Evolutionary conservation across 352 stramenopile genomes (phyloP).

Genomic region (Aphanomyces cochlioides): DNA sequence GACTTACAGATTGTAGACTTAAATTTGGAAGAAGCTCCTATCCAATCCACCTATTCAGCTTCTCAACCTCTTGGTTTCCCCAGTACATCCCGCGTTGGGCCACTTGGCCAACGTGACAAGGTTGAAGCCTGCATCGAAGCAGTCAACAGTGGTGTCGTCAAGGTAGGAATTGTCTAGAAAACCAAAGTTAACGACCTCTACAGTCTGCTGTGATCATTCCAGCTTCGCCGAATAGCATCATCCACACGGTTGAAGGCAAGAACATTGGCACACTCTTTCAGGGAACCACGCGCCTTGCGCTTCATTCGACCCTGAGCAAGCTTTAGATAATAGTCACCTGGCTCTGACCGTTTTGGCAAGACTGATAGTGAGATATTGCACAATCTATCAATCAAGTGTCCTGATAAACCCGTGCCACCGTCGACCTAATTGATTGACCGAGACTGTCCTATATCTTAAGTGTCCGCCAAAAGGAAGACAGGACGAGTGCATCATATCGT

Average conservation of each 20-base stretch:
- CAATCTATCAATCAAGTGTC: too few species aligned
- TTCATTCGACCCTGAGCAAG: background rate
- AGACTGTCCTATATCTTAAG: too few species aligned
- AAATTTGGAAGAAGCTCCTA: constrained; percentile 32
- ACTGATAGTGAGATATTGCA: too few species aligned
- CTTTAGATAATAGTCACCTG: constrained; percentile 12
- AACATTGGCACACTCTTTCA: constrained; percentile 64
- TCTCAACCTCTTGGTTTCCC: constrained; percentile 45
- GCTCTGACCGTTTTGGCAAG: background rate
- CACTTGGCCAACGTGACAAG: constrained; percentile 75
- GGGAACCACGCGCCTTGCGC: background rate
- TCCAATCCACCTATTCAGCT: constrained; percentile 51
- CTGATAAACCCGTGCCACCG: too few species aligned
- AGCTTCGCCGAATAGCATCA: constrained; percentile 53
- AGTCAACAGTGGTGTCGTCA: constrained; percentile 52
- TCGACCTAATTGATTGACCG: too few species aligned
- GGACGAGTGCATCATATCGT: too few species aligned
- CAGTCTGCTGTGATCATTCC: constrained; percentile 61
- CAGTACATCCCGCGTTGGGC: constrained; percentile 53
- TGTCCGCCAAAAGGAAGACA: too few species aligned
- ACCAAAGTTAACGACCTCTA: constrained; percentile 31
- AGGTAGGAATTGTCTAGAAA: background rate
- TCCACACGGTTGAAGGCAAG: constrained; percentile 65
- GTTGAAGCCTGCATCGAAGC: constrained; percentile 73
- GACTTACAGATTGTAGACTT: constrained; percentile 30